Percentiles rank a stretch among this genome's conserved stretches.
Evolutionary conservation across 2,329 filamentous ascomycete species (phyloP).

Genomic region (Drechslerella stenobrocha): DNA sequence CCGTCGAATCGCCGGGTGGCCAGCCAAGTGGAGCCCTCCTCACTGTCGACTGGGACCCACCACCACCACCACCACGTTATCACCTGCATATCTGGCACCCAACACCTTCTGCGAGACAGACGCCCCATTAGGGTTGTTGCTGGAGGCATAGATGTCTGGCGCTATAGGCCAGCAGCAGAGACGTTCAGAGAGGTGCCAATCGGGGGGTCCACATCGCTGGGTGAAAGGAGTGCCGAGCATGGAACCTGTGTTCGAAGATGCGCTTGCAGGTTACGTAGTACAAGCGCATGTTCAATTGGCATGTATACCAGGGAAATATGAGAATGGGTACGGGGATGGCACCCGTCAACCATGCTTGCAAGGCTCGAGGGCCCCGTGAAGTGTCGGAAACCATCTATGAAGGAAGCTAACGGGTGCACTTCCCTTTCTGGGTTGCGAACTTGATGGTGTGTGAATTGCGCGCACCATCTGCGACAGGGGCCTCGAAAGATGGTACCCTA

Average conservation of each 20-base stretch:
- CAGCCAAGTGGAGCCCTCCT: slow-evolving; percentile 35
- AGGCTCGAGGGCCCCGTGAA: slow-evolving; percentile 21
- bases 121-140: slow-evolving; percentile 15
- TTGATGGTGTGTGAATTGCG: slow-evolving; percentile 7
- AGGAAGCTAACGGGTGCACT: slow-evolving; percentile 41
- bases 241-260: not conserved
- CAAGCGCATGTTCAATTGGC: not conserved
- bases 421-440: slow-evolving; percentile 6
- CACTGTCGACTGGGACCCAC: slow-evolving; percentile 10
- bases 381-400: slow-evolving; percentile 35
- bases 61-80: slow-evolving; percentile 34
- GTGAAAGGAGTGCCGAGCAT: too few relatives aligned
- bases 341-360: slow-evolving; percentile 35
- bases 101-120: too few relatives aligned
- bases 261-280: too few relatives aligned
- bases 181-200: slow-evolving; percentile 24
- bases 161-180: slow-evolving; percentile 17
- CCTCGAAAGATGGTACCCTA: not conserved
- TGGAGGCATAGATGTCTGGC: slow-evolving; percentile 1
- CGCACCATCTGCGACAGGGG: slow-evolving; percentile 4
- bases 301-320: not conserved
- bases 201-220: slow-evolving; percentile 8
- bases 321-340: slow-evolving; percentile 14
- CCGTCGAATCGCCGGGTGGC: slow-evolving; percentile 10
- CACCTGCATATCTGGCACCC: slow-evolving; percentile 11